phyloP scores from a whole-genome alignment of 1,139 yeast species.

The Candida frijolesensis region DNA sequence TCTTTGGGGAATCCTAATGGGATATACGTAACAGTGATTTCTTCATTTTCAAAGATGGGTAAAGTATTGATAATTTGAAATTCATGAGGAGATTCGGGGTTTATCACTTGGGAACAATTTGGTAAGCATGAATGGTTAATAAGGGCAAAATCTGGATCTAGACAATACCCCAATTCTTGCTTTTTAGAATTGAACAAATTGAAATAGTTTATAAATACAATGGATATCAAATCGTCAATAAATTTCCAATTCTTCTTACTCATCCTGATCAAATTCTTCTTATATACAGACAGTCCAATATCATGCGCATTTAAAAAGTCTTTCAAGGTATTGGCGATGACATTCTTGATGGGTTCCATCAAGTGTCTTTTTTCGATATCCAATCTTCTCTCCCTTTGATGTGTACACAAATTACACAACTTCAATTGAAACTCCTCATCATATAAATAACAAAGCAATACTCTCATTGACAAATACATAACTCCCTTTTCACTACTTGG shows the following conservation, averaged over 20 bases:
- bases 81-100: constrained; percentile 9
- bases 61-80: constrained; percentile 19
- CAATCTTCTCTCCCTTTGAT: constrained; percentile 11
- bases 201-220: constrained; percentile 14
- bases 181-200: constrained; percentile 10
- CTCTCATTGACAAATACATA: constrained; percentile 7
- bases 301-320: constrained; percentile 8
- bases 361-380: constrained; percentile 8
- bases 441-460: constrained; percentile 11
- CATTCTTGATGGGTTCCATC: constrained; percentile 7
- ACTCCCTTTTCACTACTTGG: background rate
- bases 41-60: constrained; percentile 23
- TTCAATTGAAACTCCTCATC: constrained; percentile 10
- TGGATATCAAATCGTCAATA: constrained; percentile 12
- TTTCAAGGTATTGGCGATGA: constrained; percentile 7
- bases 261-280: constrained; percentile 8
- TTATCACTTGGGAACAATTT: constrained; percentile 27
- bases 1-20: constrained; percentile 12
- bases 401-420: constrained; percentile 15
- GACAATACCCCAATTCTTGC: constrained; percentile 31
- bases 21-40: constrained; percentile 33
- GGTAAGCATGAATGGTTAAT: constrained; percentile 36
- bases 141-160: constrained; percentile 39
- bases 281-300: constrained; percentile 6
- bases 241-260: constrained; percentile 15